phyloP scores from a whole-genome alignment of 2,329 filamentous ascomycete genomes.

The Ceratocystis ficicola region DNA sequence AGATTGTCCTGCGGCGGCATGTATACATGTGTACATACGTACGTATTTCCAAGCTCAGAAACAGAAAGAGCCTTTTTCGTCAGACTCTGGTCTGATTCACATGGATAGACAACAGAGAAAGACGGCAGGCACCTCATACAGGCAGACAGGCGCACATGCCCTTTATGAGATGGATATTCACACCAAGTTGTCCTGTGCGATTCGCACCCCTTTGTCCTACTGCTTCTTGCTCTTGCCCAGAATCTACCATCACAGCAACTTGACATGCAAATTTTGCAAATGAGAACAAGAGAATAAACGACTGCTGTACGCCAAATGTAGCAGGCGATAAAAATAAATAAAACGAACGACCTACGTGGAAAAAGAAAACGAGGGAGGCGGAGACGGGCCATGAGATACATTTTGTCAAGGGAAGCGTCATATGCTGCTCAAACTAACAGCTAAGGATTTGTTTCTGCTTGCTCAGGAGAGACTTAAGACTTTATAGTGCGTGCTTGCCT shows the following conservation, averaged over 20 bases:
- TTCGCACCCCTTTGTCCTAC: background rate
- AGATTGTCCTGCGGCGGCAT: background rate
- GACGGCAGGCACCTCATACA: background rate
- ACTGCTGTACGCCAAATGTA: background rate
- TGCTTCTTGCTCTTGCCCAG: background rate
- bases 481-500: background rate
- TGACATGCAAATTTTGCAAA: background rate
- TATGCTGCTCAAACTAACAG: conserved; percentile 3
- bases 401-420: background rate
- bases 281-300: background rate
- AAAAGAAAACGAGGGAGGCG: background rate
- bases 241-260: background rate
- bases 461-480: background rate
- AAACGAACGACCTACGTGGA: background rate
- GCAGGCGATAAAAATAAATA: background rate
- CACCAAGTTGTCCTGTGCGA: background rate
- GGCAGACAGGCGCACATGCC: background rate
- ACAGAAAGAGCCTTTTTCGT: background rate
- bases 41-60: background rate
- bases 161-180: background rate
- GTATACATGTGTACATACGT: background rate
- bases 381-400: background rate
- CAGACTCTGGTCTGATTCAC: background rate
- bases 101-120: background rate
- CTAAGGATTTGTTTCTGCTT: background rate